These are phyloP conservation scores for Suillus alpinus DNA, from an alignment of 768 basidiomycete species.

Conservation along the genomic window DNA sequence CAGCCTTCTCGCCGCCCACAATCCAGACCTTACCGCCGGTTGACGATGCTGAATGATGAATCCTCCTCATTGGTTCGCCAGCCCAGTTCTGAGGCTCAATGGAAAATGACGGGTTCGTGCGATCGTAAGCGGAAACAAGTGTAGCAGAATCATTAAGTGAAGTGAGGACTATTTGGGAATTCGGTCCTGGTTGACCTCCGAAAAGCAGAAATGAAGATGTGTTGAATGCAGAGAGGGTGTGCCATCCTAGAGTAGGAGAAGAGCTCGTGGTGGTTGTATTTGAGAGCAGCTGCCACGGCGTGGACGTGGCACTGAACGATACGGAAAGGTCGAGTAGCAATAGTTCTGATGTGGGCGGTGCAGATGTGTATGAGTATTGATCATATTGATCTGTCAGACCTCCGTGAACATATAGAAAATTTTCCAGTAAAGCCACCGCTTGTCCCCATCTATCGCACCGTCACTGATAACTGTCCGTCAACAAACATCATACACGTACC, in stretches of 20 bases:
- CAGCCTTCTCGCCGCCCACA: slow-evolving; percentile 78
- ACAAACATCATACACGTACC: slow-evolving; percentile 12
- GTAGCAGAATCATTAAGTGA: slow-evolving; percentile 61
- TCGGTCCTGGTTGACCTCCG: slow-evolving; percentile 71
- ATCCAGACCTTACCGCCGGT: slow-evolving; percentile 58
- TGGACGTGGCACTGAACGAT: slow-evolving; percentile 55
- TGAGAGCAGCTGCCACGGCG: slow-evolving; percentile 67
- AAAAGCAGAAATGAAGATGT: slow-evolving; percentile 57
- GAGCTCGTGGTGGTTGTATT: slow-evolving; percentile 35
- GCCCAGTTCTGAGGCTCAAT: slow-evolving; percentile 53
- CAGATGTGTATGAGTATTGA: slow-evolving; percentile 68
- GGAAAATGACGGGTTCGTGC: slow-evolving; percentile 42
- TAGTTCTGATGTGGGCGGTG: slow-evolving; percentile 70
- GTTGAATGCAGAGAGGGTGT: slow-evolving; percentile 69
- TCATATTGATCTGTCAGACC: slow-evolving; percentile 76
- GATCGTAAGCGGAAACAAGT: slow-evolving; percentile 45
- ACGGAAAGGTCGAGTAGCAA: slow-evolving; percentile 63
- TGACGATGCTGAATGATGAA: slow-evolving; percentile 67
- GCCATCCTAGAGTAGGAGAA: slow-evolving; percentile 71
- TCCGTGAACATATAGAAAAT: slow-evolving; percentile 70
- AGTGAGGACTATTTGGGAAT: slow-evolving; percentile 49
- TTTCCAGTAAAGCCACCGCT: slow-evolving; percentile 55
- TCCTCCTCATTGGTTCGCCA: slow-evolving; percentile 67
- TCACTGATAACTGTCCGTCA: slow-evolving; percentile 7
- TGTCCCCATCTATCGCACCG: slow-evolving; percentile 76